Percentiles rank a stretch among this genome's conserved stretches.
phyloP scores from a whole-genome alignment of 2,329 filamentous ascomycete species.

The Nothophoma quercina region DNA sequence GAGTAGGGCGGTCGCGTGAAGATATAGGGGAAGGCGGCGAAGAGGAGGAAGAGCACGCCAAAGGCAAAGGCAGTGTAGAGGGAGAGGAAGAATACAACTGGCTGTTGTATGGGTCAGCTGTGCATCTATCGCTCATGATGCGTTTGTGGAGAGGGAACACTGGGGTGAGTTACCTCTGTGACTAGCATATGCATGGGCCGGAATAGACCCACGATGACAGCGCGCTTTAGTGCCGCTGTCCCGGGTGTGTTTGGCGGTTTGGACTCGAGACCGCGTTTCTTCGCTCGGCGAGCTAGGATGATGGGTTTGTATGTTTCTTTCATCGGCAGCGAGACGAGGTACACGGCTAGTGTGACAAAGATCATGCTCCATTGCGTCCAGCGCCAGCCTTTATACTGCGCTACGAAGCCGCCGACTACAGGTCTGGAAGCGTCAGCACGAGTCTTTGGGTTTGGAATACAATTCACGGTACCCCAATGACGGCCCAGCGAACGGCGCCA shows the following conservation, averaged over 20 bases:
- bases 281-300: constrained; percentile 53
- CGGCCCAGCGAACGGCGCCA: constrained; percentile 53
- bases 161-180: constrained; percentile 32
- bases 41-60: constrained; percentile 46
- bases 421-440: constrained; percentile 34
- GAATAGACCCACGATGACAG: constrained; percentile 54
- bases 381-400: constrained; percentile 56
- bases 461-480: constrained; percentile 45
- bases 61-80: constrained; percentile 48
- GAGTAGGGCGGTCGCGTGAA: constrained; percentile 42
- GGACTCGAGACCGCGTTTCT: constrained; percentile 38
- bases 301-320: constrained; percentile 64
- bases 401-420: constrained; percentile 54
- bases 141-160: not conserved
- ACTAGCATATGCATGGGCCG: constrained; percentile 59
- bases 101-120: constrained; percentile 30
- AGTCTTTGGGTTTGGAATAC: no score
- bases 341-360: constrained; percentile 50
- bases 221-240: constrained; percentile 25
- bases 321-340: constrained; percentile 52
- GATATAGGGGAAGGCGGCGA: constrained; percentile 45
- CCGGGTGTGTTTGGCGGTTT: constrained; percentile 11
- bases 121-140: constrained; percentile 6
- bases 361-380: constrained; percentile 56
- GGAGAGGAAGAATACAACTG: constrained; percentile 45